Evolutionary conservation across 192 early-diverging fungal genomes (phyloP).

Genomic region (Glomus cerebriforme): DNA sequence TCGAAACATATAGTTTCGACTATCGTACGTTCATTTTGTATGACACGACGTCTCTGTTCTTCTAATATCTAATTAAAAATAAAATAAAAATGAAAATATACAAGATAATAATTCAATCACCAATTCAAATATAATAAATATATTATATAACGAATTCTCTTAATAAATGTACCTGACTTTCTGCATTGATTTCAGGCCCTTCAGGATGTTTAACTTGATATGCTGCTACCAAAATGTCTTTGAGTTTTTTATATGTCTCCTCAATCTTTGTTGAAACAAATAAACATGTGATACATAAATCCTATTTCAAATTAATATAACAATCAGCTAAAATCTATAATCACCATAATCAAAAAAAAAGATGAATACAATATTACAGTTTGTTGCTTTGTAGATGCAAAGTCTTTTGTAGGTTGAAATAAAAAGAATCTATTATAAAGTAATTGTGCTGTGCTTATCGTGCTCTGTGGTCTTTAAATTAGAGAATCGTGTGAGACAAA

Average conservation of each 20-base stretch:
- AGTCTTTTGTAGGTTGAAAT: constrained; percentile 52
- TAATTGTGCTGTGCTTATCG: constrained; percentile 58
- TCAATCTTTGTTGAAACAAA: constrained; percentile 87
- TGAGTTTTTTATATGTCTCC: constrained; percentile 82
- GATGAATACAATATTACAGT: background rate
- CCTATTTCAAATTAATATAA: constrained; percentile 36
- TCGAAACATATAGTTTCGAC: constrained; percentile 81
- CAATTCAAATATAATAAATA: background rate
- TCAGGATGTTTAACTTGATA: constrained; percentile 54
- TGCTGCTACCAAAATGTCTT: constrained; percentile 73
- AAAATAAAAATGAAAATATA: background rate
- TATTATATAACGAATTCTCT: background rate
- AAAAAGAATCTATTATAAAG: constrained; percentile 59
- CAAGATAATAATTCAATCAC: background rate
- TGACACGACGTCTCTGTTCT: constrained; percentile 62
- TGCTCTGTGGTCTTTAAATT: constrained; percentile 55
- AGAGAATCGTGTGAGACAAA: background rate
- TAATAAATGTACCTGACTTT: constrained; percentile 46
- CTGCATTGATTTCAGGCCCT: constrained; percentile 55
- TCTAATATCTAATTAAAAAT: constrained; percentile 57
- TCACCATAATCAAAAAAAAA: background rate
- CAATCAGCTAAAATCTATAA: background rate
- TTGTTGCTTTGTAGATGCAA: constrained; percentile 3
- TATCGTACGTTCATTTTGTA: constrained; percentile 70
- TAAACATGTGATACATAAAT: constrained; percentile 66